Conservation (phyloP, 371 early-diverging fungal genomes). For the Haplosporangium sp. region DNA sequence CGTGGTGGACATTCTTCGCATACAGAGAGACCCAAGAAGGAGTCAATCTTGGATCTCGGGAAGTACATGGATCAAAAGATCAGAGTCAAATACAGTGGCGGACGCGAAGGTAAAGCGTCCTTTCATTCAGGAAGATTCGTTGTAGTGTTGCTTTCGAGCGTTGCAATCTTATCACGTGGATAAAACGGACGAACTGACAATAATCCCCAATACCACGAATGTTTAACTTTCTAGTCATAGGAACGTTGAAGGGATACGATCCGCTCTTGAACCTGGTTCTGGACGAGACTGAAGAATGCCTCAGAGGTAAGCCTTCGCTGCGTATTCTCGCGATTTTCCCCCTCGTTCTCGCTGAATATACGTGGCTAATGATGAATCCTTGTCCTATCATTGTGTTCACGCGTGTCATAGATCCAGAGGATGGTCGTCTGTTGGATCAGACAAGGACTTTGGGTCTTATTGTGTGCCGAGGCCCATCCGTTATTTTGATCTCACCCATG, state of each 20-base stretch:
- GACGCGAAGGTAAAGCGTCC: constrained; percentile 85
- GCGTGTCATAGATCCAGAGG: constrained; percentile 71
- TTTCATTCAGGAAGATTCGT: background rate
- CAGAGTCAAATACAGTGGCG: constrained; percentile 92
- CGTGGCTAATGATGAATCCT: background rate
- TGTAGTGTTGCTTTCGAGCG: background rate
- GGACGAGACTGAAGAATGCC: constrained; percentile 88
- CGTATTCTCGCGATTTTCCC: no score
- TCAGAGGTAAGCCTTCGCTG: constrained; percentile 66
- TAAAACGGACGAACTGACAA: background rate
- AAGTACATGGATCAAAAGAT: constrained; percentile 94
- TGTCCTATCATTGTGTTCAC: background rate
- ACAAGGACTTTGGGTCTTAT: constrained; percentile 85
- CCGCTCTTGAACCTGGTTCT: constrained; percentile 93
- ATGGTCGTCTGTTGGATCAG: constrained; percentile 71
- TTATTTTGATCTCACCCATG: constrained; percentile 91
- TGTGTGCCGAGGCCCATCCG: constrained; percentile 90
- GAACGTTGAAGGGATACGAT: constrained; percentile 93
- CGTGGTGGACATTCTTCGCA: constrained; percentile 63
- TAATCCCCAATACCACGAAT: background rate
- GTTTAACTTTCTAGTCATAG: constrained; percentile 78
- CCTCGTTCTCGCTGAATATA: no score
- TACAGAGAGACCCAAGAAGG: constrained; percentile 79
- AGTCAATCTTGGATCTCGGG: constrained; percentile 90
- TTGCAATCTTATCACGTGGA: no score